phyloP scores from a whole-genome alignment of 2,329 filamentous ascomycete species.

The Acrodontium crateriforme region DNA sequence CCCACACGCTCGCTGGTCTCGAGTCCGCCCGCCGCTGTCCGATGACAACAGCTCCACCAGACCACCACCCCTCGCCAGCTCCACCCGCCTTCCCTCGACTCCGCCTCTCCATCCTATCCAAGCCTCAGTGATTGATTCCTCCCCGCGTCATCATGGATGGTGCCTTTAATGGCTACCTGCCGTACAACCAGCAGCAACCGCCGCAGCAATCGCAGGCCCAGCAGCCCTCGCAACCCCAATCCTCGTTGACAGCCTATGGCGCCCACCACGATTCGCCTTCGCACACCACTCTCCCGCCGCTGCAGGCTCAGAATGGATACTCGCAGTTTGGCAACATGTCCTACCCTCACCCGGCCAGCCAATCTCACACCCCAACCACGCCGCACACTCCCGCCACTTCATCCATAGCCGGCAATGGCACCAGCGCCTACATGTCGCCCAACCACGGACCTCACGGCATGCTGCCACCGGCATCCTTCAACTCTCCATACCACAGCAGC shows the following conservation, averaged over 20 bases:
- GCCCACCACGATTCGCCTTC: conserved; percentile 10
- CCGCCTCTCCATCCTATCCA: conserved; percentile 1
- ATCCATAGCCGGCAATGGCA: conserved; percentile 14
- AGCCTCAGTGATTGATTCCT: conserved; percentile 1
- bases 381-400: conserved; percentile 21
- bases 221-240: conserved; percentile 8
- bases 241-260: conserved; percentile 5
- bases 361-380: conserved; percentile 20
- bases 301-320: conserved; percentile 21
- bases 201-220: conserved; percentile 6
- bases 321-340: conserved; percentile 21
- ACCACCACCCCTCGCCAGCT: no score
- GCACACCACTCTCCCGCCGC: conserved; percentile 22
- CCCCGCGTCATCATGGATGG: conserved; percentile 5
- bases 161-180: conserved; percentile 6
- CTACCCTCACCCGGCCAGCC: conserved; percentile 17
- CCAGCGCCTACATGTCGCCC: conserved; percentile 18
- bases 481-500: conserved; percentile 17
- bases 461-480: conserved; percentile 21
- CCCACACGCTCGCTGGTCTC: no score
- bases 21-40: no score
- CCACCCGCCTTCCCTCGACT: neutral
- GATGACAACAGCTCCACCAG: no score
- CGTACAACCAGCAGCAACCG: conserved; percentile 5
- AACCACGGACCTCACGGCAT: conserved; percentile 16